Percentiles rank a stretch among this genome's conserved stretches.
Evolutionary conservation across 2,329 filamentous ascomycete genomes (phyloP).

Genomic region (Trichoderma pleuroti): DNA sequence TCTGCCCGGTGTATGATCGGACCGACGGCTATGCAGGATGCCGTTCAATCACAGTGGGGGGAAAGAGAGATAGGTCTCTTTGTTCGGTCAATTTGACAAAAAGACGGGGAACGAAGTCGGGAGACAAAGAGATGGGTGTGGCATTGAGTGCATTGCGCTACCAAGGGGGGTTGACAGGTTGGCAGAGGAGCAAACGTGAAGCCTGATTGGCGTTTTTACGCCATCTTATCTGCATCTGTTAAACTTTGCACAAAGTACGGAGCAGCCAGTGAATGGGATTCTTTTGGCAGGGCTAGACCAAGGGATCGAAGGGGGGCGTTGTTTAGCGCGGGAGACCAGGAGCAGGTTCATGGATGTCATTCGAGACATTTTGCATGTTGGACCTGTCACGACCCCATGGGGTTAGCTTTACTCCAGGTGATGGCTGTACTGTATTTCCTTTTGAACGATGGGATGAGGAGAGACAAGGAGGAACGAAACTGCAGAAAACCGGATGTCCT

Average conservation of each 20-base stretch:
- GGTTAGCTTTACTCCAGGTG: no score
- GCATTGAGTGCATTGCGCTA: background rate
- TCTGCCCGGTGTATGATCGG: background rate
- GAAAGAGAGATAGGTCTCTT: background rate
- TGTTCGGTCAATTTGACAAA: background rate
- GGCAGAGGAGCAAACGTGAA: background rate
- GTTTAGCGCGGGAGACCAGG: background rate
- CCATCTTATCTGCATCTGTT: background rate
- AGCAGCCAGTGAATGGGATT: background rate
- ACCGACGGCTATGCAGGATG: slow-evolving; percentile 10
- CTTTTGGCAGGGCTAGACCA: background rate
- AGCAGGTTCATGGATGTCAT: background rate
- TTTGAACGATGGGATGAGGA: background rate
- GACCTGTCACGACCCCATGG: background rate
- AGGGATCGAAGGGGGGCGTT: background rate
- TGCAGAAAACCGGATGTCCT: background rate
- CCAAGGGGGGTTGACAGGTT: background rate
- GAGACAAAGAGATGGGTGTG: background rate
- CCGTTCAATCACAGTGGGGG: background rate
- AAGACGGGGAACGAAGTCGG: background rate
- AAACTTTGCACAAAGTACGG: background rate
- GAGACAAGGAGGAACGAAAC: background rate
- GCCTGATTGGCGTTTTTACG: background rate
- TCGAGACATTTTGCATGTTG: background rate
- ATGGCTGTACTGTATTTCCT: background rate